These are phyloP conservation scores for Gymnopilus dilepis DNA, from an alignment of 768 basidiomycete genomes.

Conservation along the genomic window DNA sequence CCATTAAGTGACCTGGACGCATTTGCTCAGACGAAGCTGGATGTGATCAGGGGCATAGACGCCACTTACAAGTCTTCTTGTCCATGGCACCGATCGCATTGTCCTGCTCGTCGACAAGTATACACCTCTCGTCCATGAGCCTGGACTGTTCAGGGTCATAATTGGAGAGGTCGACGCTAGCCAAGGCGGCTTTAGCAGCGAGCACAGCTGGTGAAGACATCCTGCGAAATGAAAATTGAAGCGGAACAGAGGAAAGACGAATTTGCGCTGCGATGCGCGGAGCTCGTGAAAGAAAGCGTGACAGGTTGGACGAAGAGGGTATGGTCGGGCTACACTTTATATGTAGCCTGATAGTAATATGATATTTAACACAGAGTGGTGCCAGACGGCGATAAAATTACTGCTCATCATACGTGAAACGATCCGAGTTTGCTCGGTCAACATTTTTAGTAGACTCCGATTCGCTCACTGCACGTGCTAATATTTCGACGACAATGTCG, in stretches of 20 bases:
- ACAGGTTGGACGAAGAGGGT: slow-evolving; percentile 21
- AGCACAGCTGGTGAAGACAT: slow-evolving; percentile 67
- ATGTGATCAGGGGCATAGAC: neutral
- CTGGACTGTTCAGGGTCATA: slow-evolving; percentile 95
- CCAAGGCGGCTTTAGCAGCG: slow-evolving; percentile 68
- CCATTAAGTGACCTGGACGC: slow-evolving; percentile 89
- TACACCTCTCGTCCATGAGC: slow-evolving; percentile 96
- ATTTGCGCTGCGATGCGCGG: slow-evolving; percentile 26
- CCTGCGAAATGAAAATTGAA: slow-evolving; percentile 11
- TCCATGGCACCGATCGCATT: slow-evolving; percentile 83
- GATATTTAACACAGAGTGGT: slow-evolving; percentile 9
- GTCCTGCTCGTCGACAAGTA: slow-evolving; percentile 90
- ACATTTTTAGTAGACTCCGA: slow-evolving; percentile 1
- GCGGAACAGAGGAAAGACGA: slow-evolving; percentile 9
- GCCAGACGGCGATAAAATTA: slow-evolving; percentile 16
- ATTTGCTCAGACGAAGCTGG: neutral
- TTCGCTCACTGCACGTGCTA: neutral
- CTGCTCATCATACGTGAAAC: neutral
- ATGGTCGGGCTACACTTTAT: slow-evolving; percentile 4
- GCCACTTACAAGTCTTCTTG: slow-evolving; percentile 94
- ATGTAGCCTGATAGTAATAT: slow-evolving; percentile 3
- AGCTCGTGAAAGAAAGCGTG: slow-evolving; percentile 22
- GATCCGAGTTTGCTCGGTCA: slow-evolving; percentile 16
- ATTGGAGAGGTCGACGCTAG: slow-evolving; percentile 74
- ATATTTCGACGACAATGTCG: neutral